Percentiles rank a stretch among this genome's conserved stretches.
Conservation (phyloP, 148 eudicot species). For the Amaranthus hypochondriacus region DNA sequence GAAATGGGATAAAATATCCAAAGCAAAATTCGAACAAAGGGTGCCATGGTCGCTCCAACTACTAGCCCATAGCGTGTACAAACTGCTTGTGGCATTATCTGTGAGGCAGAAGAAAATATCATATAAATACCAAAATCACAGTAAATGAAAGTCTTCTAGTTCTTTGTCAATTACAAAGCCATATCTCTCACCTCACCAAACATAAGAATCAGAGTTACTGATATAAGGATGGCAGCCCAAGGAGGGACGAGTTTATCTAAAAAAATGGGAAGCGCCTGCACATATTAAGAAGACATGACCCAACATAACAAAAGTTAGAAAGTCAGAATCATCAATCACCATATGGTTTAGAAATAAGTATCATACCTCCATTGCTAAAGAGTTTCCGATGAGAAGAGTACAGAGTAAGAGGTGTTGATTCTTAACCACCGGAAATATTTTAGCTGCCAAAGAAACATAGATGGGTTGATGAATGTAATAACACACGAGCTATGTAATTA, state of each 20-base stretch:
- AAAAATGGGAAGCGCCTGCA: slow-evolving; percentile 89
- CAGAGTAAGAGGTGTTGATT: slow-evolving; percentile 95
- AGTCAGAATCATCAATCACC: neutral
- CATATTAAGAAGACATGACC: slow-evolving; percentile 2
- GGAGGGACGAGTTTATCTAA: slow-evolving; percentile 91
- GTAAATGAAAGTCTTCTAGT: neutral
- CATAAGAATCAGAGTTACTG: slow-evolving; percentile 95
- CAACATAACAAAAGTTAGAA: slow-evolving; percentile 3
- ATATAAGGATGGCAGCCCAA: slow-evolving; percentile 85
- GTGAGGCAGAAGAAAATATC: slow-evolving; percentile 14
- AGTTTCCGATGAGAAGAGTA: slow-evolving; percentile 88
- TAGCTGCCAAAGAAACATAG: slow-evolving; percentile 51
- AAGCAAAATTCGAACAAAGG: slow-evolving; percentile 77
- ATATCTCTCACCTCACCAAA: slow-evolving; percentile 76
- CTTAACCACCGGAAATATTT: slow-evolving; percentile 93
- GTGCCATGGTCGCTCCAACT: slow-evolving; percentile 85
- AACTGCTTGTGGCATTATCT: slow-evolving; percentile 93
- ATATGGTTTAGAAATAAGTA: slow-evolving; percentile 6
- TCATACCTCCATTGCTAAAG: slow-evolving; percentile 93
- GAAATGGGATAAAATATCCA: slow-evolving; percentile 77
- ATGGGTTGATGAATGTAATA: neutral
- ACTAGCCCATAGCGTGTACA: slow-evolving; percentile 92
- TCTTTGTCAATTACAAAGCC: neutral
- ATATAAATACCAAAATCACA: slow-evolving; percentile 8
- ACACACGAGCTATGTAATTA: neutral